Base-by-base conservation (phyloP, 192 early-diverging fungal genomes). In the Endogone sp. region DNA sequence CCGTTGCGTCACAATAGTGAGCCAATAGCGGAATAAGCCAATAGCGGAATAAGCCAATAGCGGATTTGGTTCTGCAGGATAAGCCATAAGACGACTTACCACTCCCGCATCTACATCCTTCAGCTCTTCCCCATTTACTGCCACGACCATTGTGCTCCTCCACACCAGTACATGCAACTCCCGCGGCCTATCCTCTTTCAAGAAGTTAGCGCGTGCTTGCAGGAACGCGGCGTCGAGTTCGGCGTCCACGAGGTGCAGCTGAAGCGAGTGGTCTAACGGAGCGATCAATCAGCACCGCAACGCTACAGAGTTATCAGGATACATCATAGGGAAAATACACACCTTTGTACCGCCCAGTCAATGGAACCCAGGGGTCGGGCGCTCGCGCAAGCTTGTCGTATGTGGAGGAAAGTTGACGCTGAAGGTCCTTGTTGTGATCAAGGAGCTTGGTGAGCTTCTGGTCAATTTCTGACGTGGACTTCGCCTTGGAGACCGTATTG, bases 111-210 rank as follows among this genome's bases (percentile, higher is more conserved):
- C 74, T 28, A 66, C 62, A 10, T 30, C 25, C 21, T 30, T 55
- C 2, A 74, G 65, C 32, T 44, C 54, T 55, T 73, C 72, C 25
- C 66, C 66, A 63, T 82, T 75, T 54, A 84, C 29, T 25, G 83
- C 69, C 3, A 84, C 80, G 2, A 80, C 49, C 4, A 84, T 32
- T 3, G 73, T 74, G 49, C 75, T 74, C 3, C 72, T 71, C 70
- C 81, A 80, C 16, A 82, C 66, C 23, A 84, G 29, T 1, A 84
- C 66, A 80, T 84, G 83, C 21, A 79, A 65, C 10, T 67, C 55
- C 0, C 67, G 44, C 0, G 73, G 62, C 3, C 77, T 69, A 23
- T 67, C 75, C 21, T 76, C 72, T 49, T 77, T 80, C 3, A 84
- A 28, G 10, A 71, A 61, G 55, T 84, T 84, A 11, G 80, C 83